Evolutionary conservation across 176 grass and related monocot genomes (phyloP).

Genomic region (Oryza punctata): DNA sequence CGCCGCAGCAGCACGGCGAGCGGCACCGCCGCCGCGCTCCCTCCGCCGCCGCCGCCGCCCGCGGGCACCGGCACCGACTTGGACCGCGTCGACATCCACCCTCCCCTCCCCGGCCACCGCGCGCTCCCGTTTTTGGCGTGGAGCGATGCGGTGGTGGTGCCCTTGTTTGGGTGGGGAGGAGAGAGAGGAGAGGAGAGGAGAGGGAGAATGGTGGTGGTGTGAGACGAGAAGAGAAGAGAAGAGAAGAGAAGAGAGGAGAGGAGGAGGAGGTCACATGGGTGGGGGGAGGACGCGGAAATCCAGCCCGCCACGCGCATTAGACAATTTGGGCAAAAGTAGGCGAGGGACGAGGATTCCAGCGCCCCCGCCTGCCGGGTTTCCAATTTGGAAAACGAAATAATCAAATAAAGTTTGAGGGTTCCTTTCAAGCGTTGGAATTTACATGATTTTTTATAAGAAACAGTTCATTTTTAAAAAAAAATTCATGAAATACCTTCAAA

Average conservation of each 20-base stretch:
- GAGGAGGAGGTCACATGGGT: constrained; percentile 50
- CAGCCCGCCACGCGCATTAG: constrained; percentile 60
- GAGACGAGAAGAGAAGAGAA: constrained; percentile 7
- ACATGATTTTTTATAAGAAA: no score
- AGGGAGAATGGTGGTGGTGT: constrained; percentile 11
- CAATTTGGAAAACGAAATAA: background rate
- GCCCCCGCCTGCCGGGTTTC: no score
- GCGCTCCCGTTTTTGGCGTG: constrained; percentile 23
- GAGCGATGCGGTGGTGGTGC: constrained; percentile 19
- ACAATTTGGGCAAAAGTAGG: constrained; percentile 43
- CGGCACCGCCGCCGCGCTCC: constrained; percentile 38
- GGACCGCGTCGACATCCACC: constrained; percentile 48
- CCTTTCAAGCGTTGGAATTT: no score
- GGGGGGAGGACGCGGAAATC: constrained; percentile 40
- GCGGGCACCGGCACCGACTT: constrained; percentile 33
- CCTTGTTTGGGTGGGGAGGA: constrained; percentile 12
- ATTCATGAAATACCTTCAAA: no score
- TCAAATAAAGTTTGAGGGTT: no score
- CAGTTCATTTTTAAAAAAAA: no score
- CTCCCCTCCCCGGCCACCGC: background rate
- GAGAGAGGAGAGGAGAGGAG: background rate
- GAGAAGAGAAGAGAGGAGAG: background rate
- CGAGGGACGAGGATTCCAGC: background rate
- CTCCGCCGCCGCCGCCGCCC: background rate
- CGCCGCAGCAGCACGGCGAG: constrained; percentile 61